Base-by-base conservation (phyloP, 2,329 filamentous ascomycete species). In the Basipetospora sp. region DNA sequence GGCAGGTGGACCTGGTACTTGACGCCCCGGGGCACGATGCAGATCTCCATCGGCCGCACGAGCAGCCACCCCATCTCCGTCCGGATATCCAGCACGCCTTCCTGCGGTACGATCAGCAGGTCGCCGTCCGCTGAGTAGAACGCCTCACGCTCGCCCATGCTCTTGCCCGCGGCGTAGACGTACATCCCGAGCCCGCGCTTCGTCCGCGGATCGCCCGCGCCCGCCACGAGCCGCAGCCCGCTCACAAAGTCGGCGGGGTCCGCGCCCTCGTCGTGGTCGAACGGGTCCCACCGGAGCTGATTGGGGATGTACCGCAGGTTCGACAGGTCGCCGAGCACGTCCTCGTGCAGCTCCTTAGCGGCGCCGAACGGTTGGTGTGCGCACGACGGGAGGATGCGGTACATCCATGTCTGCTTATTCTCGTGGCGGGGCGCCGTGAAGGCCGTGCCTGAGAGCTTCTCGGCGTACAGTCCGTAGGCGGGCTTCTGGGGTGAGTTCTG, bases 41-140 rank as follows among this genome's bases (percentile, higher is more conserved):
- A 73, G 34, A 85, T 81, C 54, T 85, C 80, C 50, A 77, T 74
- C 2, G 79, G 79, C 38, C 79, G 69, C 14, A 84, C 72, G 34
- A 80, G 64, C 10, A 85, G 58, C 47, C 65, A 68, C 31, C 80
- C 80, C 39, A 84, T 62, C 53, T 85, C 80, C 0, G 80, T 85
- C 51, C 75, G 69, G 43, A 85, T 77, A 49, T 84, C 77, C 28
- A 85, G 58, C 9, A 67, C 65, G 3, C 80, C 80, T 42, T 79
- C 69, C 53, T 85, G 80, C 11, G 77, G 67, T 22, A 85, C 76
- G 44, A 85, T 74, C 41, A 84, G 55, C 45, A 80, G 71, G 53
- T 85, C 80, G n/a, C 80, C 80, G 50, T 85, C 80, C 0, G 82
- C 77, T 11, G 77, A 84, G 62, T 85, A 87, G 55, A 86, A 88